Percentiles rank a stretch among this genome's conserved stretches.
Evolutionary conservation across 1,284 basidiomycete genomes (phyloP).

Genomic region (Pascua sp.): DNA sequence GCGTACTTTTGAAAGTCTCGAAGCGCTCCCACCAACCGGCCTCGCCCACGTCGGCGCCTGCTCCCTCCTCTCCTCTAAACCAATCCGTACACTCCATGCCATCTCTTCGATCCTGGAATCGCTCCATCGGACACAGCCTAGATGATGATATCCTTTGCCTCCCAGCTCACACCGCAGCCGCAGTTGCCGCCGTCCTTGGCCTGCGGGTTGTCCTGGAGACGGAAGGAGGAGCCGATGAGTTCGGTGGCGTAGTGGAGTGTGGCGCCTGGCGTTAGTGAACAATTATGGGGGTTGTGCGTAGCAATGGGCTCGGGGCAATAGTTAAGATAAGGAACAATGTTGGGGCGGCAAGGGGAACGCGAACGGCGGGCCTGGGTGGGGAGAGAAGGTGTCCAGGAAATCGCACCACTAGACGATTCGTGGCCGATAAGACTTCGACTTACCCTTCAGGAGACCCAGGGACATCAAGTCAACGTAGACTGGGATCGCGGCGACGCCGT

Average conservation of each 20-base stretch:
- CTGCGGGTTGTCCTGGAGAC: slow-evolving; percentile 54
- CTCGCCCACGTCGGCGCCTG: no score
- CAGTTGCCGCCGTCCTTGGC: slow-evolving; percentile 56
- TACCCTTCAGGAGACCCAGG: slow-evolving; percentile 42
- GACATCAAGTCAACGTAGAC: slow-evolving; percentile 47
- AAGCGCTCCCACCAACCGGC: no score
- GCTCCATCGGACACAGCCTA: no score
- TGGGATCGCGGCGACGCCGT: slow-evolving; percentile 37
- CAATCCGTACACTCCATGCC: background rate
- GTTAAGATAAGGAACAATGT: background rate
- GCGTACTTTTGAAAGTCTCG: no score
- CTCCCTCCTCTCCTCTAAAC: background rate
- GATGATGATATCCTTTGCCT: slow-evolving; percentile 28
- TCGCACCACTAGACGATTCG: no score
- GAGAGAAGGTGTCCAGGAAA: background rate
- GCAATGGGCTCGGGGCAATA: no score
- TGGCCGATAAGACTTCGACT: slow-evolving; percentile 12
- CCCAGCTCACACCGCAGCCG: slow-evolving; percentile 57
- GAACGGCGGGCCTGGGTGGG: background rate
- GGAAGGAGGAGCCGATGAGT: slow-evolving; percentile 57
- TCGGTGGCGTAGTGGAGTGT: slow-evolving; percentile 60
- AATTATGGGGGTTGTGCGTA: no score
- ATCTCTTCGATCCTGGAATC: background rate
- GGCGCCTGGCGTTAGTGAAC: slow-evolving; percentile 38
- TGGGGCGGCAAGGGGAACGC: no score